A percentile compares a stretch with the other conserved stretches of the same genome.
Evolutionary conservation across 108 stramenopile genomes (phyloP).

Genomic region (Cylindrotheca closterium): DNA sequence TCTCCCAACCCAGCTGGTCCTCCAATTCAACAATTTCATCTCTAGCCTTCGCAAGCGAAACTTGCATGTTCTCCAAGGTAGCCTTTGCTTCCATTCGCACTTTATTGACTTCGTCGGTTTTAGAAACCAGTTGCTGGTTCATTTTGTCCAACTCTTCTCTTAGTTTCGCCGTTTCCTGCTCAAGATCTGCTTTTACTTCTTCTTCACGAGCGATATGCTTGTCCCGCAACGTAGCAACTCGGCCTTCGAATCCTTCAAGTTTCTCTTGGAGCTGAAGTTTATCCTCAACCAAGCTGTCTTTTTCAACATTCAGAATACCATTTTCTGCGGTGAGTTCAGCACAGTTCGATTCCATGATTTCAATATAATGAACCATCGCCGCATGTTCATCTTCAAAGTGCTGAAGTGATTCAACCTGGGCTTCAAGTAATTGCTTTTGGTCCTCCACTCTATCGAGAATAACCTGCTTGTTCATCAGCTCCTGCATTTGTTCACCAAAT

Average conservation of each 20-base stretch:
- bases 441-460: conserved; percentile 30
- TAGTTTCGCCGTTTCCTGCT: conserved; percentile 29
- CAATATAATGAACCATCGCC: conserved; percentile 22
- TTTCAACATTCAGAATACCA: conserved; percentile 24
- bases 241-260: conserved; percentile 8
- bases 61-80: conserved; percentile 1
- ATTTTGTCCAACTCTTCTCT: conserved; percentile 10
- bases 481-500: conserved; percentile 39
- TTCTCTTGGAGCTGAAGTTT: conserved; percentile 13
- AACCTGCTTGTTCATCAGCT: conserved; percentile 33
- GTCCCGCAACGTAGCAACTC: not conserved
- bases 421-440: conserved; percentile 15
- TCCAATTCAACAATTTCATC: conserved; percentile 20
- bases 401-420: conserved; percentile 6
- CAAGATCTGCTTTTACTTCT: conserved; percentile 21
- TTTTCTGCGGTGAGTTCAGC: conserved; percentile 34
- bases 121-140: conserved; percentile 7
- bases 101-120: conserved; percentile 9
- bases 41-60: conserved; percentile 13
- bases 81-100: conserved; percentile 12
- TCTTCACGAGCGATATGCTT: conserved; percentile 13
- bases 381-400: conserved; percentile 23
- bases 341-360: conserved; percentile 32
- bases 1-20: not conserved
- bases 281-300: conserved; percentile 27